Evolutionary conservation across 768 basidiomycete genomes (phyloP), one percentile per base, ranked within the genome.

Genomic region (Suillus cothurnatus): DNA sequence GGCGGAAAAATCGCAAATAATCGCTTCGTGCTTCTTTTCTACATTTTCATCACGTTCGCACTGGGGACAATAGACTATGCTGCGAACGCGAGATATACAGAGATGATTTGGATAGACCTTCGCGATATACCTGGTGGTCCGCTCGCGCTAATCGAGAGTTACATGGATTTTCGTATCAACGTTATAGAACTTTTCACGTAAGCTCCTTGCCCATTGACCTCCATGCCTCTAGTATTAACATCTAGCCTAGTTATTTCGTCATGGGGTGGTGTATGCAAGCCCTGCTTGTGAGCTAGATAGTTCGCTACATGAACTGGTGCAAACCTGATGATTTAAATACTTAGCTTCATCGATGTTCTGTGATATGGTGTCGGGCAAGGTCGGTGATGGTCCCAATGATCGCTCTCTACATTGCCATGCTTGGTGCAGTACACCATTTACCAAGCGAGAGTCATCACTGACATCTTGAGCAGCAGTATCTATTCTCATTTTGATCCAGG

Each of bases 21-120:
- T 14, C 66, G 64, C 7, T 21, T 55, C 34, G 23, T 26, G 31
- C 66, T 77, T 17, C 26, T 74, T 4, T 14, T 38, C n/a, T 76
- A 74, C 21, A 62, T 74, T n/a, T 58, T 53, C 41, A 60, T 71
- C 49, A 76, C 74, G 38, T 78, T 78, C 34, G 12, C 50, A 17
- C 62, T 77, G 28, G 78, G 68, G 5, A 77, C 72, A 3, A 52
- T 79, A 14, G 68, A 68, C 9, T 69, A 76, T 8, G 77, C 70
- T 8, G 69, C 57, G 1, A 72, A 77, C 28, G 67, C 69, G 0
- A 72, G 68, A 49, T 77, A 70, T 61, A 78, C 69, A 34, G 63
- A 73, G 66, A 70, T 76, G 77, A 72, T 76, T 23, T 80, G 67
- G 68, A 75, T 77, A 31, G 75, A 78, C 52, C n/a, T 76, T 39